These are phyloP conservation scores for Pleurostoma richardsiae DNA, from an alignment of 2,329 filamentous ascomycete genomes.

Conservation along the genomic window DNA sequence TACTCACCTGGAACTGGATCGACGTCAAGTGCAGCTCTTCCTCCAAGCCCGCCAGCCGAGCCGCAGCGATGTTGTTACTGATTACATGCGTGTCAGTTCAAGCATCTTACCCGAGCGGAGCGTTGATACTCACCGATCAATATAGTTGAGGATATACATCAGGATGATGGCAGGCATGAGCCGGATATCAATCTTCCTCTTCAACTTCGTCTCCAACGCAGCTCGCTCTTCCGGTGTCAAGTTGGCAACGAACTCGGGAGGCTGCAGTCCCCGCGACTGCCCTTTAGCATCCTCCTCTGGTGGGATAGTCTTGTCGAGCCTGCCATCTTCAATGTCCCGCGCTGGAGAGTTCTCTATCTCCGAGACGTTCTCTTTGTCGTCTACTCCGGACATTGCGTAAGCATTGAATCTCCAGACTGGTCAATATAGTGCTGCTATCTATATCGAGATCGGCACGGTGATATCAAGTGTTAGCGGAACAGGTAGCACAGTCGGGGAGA, in stretches of 20 bases:
- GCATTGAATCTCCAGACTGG: too few species aligned
- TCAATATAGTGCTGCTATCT: too few species aligned
- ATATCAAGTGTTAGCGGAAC: too few species aligned
- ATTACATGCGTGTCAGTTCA: not conserved
- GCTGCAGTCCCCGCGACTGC: constrained; percentile 9
- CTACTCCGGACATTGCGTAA: too few species aligned
- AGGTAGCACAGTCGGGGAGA: too few species aligned
- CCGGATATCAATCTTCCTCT: constrained; percentile 56
- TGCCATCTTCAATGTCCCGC: too few species aligned
- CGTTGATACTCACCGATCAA: constrained; percentile 32
- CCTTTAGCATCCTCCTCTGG: not conserved
- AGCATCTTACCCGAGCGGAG: too few species aligned
- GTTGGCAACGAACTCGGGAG: constrained; percentile 24
- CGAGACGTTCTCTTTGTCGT: too few species aligned
- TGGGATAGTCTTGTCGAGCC: too few species aligned
- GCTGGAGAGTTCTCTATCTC: too few species aligned
- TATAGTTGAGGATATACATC: constrained; percentile 63
- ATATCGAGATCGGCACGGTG: too few species aligned
- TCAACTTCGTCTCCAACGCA: constrained; percentile 45
- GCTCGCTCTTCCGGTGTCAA: constrained; percentile 41
- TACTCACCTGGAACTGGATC: constrained; percentile 15
- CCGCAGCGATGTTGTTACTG: constrained; percentile 34
- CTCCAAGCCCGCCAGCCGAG: constrained; percentile 38
- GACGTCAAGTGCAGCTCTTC: constrained; percentile 34
- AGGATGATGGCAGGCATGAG: constrained; percentile 57